Evolutionary conservation across 768 basidiomycete species (phyloP), one percentile per base, ranked within the genome.

Genomic region (Podaxis carcinomalis): DNA sequence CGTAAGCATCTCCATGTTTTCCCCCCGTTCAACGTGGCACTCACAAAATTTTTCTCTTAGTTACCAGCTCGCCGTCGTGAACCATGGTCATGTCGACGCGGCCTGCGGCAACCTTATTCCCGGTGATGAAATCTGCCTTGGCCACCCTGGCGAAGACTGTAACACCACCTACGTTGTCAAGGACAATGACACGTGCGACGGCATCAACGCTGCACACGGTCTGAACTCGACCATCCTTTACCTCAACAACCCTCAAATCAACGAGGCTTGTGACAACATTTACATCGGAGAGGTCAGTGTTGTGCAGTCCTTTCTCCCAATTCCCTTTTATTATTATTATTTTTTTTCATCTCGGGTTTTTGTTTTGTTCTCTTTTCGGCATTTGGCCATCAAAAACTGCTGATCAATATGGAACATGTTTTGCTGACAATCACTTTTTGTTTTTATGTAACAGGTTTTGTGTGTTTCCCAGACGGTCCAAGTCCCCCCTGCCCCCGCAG

Each of bases 241-340:
- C 68, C 14, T 64, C 61, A 92, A 92, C 83, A 93, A 93, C 82
- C 91, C 89, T 19, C 86, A 91, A 72, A 78, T 92, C 65, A 64
- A 83, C 66, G 2, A 50, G 0, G 74, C 69, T 0, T 89, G 85
- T 72, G 73, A 65, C 65, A 92, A 92, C 77, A 76, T 93, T 70
- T 90, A 91, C 73, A 68, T 88, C 60, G 89, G 86, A 68, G 87
- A 92, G 83, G 90, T 91, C 53, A 58, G 80, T 76, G 47, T 51
- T 23, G 27, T 4, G 4, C 40, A 16, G 40, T 2, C 13, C 13
- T 14, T 27, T 23, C 14, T 23, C 23, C 23, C 23, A 23, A 23
- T 1, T 23, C 23, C 23, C 23, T 2, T 23, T 23, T 23, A 23
- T 23, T 23, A 23, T 23, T 23, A 2, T 23, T 23, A 2, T 23